phyloP scores from a whole-genome alignment of 2,329 filamentous ascomycete species.

The Erysiphe pisi region DNA sequence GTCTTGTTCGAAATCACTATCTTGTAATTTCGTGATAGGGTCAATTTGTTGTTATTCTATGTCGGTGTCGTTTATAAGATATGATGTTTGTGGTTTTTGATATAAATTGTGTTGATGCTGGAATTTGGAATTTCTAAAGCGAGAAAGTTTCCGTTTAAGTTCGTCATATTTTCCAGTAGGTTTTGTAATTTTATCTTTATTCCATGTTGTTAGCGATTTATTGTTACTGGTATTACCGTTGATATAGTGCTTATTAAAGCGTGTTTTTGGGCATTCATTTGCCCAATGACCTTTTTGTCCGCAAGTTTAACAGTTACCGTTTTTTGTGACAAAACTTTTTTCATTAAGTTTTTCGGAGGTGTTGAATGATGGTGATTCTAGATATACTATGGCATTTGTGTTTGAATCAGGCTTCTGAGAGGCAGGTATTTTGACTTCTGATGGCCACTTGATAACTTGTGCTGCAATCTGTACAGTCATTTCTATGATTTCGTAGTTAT shows the following conservation, averaged over 20 bases:
- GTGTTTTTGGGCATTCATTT: not conserved
- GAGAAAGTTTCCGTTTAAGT: not conserved
- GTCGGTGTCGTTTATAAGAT: not conserved
- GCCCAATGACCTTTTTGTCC: too few species aligned
- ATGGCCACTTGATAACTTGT: not conserved
- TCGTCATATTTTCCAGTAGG: not conserved
- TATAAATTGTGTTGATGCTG: not conserved
- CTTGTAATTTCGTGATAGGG: not conserved
- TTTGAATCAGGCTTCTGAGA: not conserved
- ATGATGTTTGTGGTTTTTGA: not conserved
- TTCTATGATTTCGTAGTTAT: not conserved
- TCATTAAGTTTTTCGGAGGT: not conserved
- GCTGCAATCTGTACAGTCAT: not conserved
- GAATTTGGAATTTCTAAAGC: not conserved
- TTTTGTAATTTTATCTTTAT: not conserved
- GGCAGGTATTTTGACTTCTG: not conserved
- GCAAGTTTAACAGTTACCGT: not conserved
- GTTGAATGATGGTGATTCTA: not conserved
- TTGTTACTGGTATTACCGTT: not conserved
- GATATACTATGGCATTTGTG: not conserved
- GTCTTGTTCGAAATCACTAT: not conserved
- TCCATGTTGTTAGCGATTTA: not conserved
- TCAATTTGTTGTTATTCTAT: not conserved
- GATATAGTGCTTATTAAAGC: not conserved
- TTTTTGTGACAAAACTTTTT: not conserved